A percentile compares a stretch with the other conserved stretches of the same genome.
phyloP scores from a whole-genome alignment of 1,139 yeast species.

The Scheffersomyces segobiensis region DNA sequence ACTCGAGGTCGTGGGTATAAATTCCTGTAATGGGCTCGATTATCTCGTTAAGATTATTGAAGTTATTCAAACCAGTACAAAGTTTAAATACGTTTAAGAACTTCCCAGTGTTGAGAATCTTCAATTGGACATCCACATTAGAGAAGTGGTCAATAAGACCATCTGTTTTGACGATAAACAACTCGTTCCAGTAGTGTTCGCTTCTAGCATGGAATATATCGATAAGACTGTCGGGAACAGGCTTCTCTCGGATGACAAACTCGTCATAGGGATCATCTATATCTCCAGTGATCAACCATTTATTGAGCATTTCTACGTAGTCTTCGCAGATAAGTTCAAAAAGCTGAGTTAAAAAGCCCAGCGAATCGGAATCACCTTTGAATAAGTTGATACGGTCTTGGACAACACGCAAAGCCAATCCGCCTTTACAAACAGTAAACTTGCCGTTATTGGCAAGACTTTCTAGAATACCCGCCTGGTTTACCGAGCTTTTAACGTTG shows the following conservation, averaged over 20 bases:
- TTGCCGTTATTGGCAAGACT: slow-evolving; percentile 53
- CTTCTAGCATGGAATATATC: slow-evolving; percentile 49
- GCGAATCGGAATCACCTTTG: slow-evolving; percentile 67
- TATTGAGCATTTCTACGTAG: slow-evolving; percentile 67
- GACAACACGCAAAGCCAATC: slow-evolving; percentile 60
- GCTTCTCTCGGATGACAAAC: slow-evolving; percentile 62
- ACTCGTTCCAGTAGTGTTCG: slow-evolving; percentile 87
- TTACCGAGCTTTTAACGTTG: slow-evolving; percentile 32
- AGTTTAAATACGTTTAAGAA: slow-evolving; percentile 71
- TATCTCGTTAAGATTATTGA: slow-evolving; percentile 29
- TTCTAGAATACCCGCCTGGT: slow-evolving; percentile 45
- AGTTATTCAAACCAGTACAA: slow-evolving; percentile 48
- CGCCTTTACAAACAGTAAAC: slow-evolving; percentile 66
- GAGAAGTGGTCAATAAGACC: slow-evolving; percentile 72
- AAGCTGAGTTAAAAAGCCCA: slow-evolving; percentile 50
- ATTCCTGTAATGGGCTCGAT: slow-evolving; percentile 38
- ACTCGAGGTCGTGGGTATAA: slow-evolving; percentile 58
- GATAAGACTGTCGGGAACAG: slow-evolving; percentile 28
- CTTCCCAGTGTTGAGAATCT: slow-evolving; percentile 82
- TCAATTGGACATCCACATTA: slow-evolving; percentile 54
- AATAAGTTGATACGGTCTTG: slow-evolving; percentile 56
- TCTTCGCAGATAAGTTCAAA: slow-evolving; percentile 62
- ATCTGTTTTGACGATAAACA: slow-evolving; percentile 72
- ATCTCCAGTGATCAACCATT: slow-evolving; percentile 77
- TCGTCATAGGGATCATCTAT: slow-evolving; percentile 82